phyloP scores from a whole-genome alignment of 2,329 filamentous ascomycete genomes.

The Nemania sp. region DNA sequence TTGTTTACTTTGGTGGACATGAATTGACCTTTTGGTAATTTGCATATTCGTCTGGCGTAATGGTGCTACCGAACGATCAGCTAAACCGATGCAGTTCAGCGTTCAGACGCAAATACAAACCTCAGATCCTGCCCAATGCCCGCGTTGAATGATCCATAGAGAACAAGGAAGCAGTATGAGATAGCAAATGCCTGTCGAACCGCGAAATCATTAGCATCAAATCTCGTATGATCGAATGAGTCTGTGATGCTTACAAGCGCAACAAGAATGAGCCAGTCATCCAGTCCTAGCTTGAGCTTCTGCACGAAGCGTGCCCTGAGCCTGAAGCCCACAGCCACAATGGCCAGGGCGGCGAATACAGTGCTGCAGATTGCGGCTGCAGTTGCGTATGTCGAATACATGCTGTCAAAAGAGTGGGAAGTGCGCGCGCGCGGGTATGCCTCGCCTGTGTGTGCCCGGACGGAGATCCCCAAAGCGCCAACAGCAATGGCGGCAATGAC shows the following conservation, averaged over 20 bases:
- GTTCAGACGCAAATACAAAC: neutral
- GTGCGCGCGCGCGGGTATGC: neutral
- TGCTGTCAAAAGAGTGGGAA: constrained; percentile 2
- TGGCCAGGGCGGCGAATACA: neutral
- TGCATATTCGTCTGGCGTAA: constrained; percentile 1
- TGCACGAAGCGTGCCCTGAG: constrained; percentile 5
- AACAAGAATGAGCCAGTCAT: constrained; percentile 10
- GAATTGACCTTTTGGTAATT: constrained; percentile 9
- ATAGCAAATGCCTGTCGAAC: constrained; percentile 1
- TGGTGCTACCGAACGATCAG: constrained; percentile 2
- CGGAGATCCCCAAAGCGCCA: constrained; percentile 4
- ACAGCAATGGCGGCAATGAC: constrained; percentile 4
- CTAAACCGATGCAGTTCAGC: neutral
- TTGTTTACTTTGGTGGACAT: neutral
- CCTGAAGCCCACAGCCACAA: too few species aligned
- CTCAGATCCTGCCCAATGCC: constrained; percentile 5
- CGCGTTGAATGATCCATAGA: constrained; percentile 9
- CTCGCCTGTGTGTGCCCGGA: neutral
- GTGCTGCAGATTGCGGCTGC: constrained; percentile 3
- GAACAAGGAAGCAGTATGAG: constrained; percentile 10
- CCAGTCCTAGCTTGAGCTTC: constrained; percentile 4
- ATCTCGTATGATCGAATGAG: neutral
- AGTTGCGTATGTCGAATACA: constrained; percentile 5
- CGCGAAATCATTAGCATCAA: neutral
- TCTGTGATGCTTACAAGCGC: neutral